Conservation (phyloP, 805 yeast species). For the Komagataella pseudopastoris region DNA sequence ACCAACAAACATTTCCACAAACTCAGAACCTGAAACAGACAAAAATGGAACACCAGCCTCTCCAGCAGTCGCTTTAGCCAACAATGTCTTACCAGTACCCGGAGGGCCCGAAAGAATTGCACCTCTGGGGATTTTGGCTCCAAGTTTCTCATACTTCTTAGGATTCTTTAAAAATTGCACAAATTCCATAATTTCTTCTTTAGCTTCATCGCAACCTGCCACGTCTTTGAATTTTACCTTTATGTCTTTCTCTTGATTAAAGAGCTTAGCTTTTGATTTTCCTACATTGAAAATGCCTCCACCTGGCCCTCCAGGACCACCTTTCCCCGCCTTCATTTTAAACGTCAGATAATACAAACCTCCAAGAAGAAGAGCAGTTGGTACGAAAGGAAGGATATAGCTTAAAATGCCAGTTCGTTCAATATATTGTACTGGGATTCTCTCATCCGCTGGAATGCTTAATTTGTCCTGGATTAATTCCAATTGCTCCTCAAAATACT, state of each 20-base stretch:
- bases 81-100: conserved; percentile 89
- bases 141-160: conserved; percentile 67
- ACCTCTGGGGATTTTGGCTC: conserved; percentile 93
- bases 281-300: conserved; percentile 69
- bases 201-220: conserved; percentile 92
- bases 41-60: conserved; percentile 92
- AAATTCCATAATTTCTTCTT: conserved; percentile 91
- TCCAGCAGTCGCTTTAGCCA: conserved; percentile 94
- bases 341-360: conserved; percentile 58
- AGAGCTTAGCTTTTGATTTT: conserved; percentile 65
- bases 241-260: conserved; percentile 74
- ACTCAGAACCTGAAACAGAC: conserved; percentile 87
- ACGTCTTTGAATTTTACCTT: conserved; percentile 78
- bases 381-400: conserved; percentile 57
- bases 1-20: conserved; percentile 95
- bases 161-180: conserved; percentile 84
- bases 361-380: conserved; percentile 71
- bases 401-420: conserved; percentile 56
- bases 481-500: conserved; percentile 73
- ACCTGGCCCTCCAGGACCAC: conserved; percentile 29
- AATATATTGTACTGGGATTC: conserved; percentile 66
- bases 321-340: conserved; percentile 39
- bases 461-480: conserved; percentile 57
- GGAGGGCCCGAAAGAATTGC: conserved; percentile 93
- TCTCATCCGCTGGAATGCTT: conserved; percentile 51